phyloP scores from a whole-genome alignment of 306 rosid genomes.

The Potentilla sterilis region DNA sequence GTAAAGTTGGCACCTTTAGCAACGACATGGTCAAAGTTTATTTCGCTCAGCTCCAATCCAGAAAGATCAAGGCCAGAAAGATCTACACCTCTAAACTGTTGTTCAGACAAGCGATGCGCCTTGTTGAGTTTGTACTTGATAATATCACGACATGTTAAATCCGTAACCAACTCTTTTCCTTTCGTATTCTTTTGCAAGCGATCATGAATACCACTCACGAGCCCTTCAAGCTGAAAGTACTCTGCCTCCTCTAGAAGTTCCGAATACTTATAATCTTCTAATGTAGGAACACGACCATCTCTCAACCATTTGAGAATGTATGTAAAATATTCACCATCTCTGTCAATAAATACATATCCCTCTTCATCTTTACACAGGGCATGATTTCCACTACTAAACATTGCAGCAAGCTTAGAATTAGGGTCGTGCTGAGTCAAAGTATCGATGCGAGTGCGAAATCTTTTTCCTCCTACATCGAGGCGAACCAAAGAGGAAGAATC shows the following conservation, averaged over 20 bases:
- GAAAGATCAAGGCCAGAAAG: not conserved
- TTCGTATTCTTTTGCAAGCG: not conserved
- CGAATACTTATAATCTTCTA: not conserved
- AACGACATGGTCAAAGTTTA: not conserved
- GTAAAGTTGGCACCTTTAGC: no score
- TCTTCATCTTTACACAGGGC: not conserved
- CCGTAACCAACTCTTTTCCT: not conserved
- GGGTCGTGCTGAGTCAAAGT: not conserved
- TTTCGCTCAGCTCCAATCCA: not conserved
- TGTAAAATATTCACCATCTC: not conserved
- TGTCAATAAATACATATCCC: not conserved
- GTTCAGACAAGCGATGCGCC: not conserved
- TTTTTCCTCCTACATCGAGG: not conserved
- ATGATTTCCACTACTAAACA: not conserved
- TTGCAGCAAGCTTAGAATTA: not conserved
- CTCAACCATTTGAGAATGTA: not conserved
- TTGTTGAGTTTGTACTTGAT: not conserved
- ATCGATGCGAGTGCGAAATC: not conserved
- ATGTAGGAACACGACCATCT: not conserved
- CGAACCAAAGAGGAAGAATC: not conserved
- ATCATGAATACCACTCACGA: not conserved
- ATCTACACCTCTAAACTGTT: not conserved
- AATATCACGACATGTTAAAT: not conserved
- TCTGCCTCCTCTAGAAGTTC: not conserved
- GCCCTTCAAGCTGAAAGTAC: not conserved